Evolutionary conservation across 495 filamentous ascomycete species (phyloP), one percentile per base, ranked within the genome.

Genomic region (Aspergillus wentii): DNA sequence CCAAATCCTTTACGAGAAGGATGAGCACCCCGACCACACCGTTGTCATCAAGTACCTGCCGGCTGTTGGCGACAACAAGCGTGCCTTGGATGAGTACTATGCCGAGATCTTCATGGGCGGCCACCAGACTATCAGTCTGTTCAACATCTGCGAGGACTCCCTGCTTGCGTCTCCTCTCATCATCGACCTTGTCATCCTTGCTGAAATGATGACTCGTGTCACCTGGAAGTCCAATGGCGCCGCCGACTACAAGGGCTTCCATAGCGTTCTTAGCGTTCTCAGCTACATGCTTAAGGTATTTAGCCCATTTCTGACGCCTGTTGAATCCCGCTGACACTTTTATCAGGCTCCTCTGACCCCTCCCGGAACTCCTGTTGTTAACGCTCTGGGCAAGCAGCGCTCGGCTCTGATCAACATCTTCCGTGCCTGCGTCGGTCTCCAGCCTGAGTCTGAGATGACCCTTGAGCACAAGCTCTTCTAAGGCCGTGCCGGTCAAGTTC

Each of bases 241-340:
- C 38, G 69, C 79, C 50, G 86, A 88, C 16, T 98, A 82, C 76
- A 85, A 86, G 71, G 79, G 80, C 51, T 98, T 98, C 79, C 94
- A 98, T 72, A 88, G 82, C 63, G 94, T 99, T 19, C 85, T 99
- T 25, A 95, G 89, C 73, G 80, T 99, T 35, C 81, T 99, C 48
- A 94, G 86, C 75, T 99, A 95, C 76, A 98, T 99, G 92, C 80
- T 99, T 51, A 99, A 98, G 83, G 92, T n/a, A n/a, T n/a, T n/a
- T n/a, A n/a, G n/a, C n/a, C n/a, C n/a, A n/a, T n/a, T n/a, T n/a
- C n/a, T n/a, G n/a, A n/a, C n/a, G n/a, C n/a, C n/a, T n/a, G n/a
- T n/a, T n/a, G n/a, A n/a, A n/a, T n/a, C n/a, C n/a, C n/a, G n/a
- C n/a, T n/a, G n/a, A n/a, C n/a, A n/a, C n/a, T n/a, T n/a, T n/a